These are phyloP conservation scores for Penicillium sp. DNA, from an alignment of 2,329 filamentous ascomycete species.

Conservation along the genomic window DNA sequence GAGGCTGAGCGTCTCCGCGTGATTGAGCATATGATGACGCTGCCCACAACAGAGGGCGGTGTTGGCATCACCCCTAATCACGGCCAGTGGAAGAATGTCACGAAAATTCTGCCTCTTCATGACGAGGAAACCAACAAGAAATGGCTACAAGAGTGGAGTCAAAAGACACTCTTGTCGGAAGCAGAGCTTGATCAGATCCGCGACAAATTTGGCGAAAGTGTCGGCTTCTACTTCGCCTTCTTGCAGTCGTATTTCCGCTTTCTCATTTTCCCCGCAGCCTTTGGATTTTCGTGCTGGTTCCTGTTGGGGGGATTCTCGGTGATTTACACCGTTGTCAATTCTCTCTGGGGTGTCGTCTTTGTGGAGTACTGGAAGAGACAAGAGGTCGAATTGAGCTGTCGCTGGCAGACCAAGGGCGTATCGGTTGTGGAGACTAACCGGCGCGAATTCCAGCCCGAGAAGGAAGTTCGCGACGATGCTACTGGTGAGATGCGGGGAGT, in stretches of 20 bases:
- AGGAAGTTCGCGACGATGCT: slow-evolving; percentile 68
- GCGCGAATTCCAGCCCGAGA: slow-evolving; percentile 72
- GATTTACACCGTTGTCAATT: slow-evolving; percentile 72
- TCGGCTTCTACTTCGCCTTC: slow-evolving; percentile 96
- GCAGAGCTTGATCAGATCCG: slow-evolving; percentile 69
- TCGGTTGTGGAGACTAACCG: slow-evolving; percentile 74
- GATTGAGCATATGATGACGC: slow-evolving; percentile 78
- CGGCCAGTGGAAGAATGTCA: slow-evolving; percentile 67
- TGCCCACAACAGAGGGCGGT: slow-evolving; percentile 66
- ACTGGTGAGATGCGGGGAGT: slow-evolving; percentile 74
- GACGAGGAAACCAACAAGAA: slow-evolving; percentile 68
- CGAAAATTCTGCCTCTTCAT: slow-evolving; percentile 72
- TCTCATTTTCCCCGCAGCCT: slow-evolving; percentile 70
- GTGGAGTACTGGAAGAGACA: slow-evolving; percentile 97
- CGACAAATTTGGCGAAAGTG: slow-evolving; percentile 65
- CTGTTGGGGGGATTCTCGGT: slow-evolving; percentile 78
- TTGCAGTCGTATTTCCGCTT: slow-evolving; percentile 90
- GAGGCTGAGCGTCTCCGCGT: slow-evolving; percentile 85
- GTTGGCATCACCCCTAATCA: slow-evolving; percentile 67
- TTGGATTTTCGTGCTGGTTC: slow-evolving; percentile 74
- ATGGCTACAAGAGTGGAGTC: slow-evolving; percentile 72
- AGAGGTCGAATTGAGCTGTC: slow-evolving; percentile 77
- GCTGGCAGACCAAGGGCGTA: slow-evolving; percentile 86
- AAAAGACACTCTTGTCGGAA: slow-evolving; percentile 41
- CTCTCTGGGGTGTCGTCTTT: slow-evolving; percentile 81